Base-by-base conservation (phyloP, 2,329 filamentous ascomycete genomes). In the Colletotrichum graminicola region DNA sequence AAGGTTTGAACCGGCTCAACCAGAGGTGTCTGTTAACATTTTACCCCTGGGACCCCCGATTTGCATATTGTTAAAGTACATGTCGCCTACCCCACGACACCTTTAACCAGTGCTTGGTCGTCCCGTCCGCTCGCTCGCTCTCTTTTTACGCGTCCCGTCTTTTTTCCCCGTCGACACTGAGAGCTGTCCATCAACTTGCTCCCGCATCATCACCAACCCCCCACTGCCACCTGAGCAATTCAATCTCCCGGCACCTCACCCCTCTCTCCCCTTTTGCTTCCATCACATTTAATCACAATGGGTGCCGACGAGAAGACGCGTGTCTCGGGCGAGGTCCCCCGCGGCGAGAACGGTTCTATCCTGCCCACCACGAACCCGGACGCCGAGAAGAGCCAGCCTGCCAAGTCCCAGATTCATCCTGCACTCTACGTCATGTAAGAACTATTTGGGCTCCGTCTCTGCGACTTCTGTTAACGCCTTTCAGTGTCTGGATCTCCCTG, bases 401-500 rank as follows among this genome's bases (percentile, higher is more conserved):
- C 91, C 68, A 91, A 92, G 82, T 78, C 89, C 49, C 79, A 88
- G 52, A 85, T 97, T 76, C 94, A 95, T 80, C 92, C 95, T 71
- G 90, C 92, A n/a, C 84, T 97, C 82, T 98, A 98, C 83, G 94
- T 98, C 43, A 83, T 88, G 90, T 90, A 82, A 80, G 87, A 85
- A 57, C 59, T n/a, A n/a, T 36, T 16, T 54, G 52, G 41, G 11
- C 23, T 29, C 21, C 51, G 34, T 21, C 51, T 61, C 29, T 45
- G 18, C 23, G 65, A 49, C 29, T 47, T 62, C 14, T 66, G 76
- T 69, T 43, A 36, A 26, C 57, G 10, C 39, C n/a, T n/a, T 52
- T 81, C 82, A 97, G 95, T 77, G 87, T 91, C 76, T 99, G 96
- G 96, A 98, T 99, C 80, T 86, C 91, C 71, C 88, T 98, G 81